A percentile compares a stretch with the other conserved stretches of the same genome.
These are phyloP conservation scores for Lasiodiplodia sp. DNA, from an alignment of 2,329 filamentous ascomycete genomes.

Conservation along the genomic window DNA sequence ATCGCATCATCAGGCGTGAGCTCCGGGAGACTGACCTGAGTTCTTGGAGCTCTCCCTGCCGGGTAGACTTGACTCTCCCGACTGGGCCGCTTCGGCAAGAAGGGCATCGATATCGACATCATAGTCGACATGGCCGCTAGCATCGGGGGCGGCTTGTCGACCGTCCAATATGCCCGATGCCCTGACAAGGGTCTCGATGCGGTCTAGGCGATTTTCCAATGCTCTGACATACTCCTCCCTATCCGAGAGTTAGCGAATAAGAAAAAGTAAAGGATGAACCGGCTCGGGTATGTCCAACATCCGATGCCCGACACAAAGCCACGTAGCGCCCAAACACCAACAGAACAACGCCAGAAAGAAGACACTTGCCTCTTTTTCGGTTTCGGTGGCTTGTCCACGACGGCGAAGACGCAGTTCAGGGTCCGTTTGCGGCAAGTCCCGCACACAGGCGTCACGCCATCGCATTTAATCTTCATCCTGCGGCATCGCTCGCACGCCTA, in stretches of 20 bases:
- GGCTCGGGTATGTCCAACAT: neutral
- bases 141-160: neutral
- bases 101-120: neutral
- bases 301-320: neutral
- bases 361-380: neutral
- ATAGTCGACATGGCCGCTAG: neutral
- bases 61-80: neutral
- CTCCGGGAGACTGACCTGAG: neutral
- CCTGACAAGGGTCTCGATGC: constrained; percentile 9
- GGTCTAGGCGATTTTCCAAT: constrained; percentile 4
- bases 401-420: constrained; percentile 11
- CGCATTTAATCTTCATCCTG: constrained; percentile 26
- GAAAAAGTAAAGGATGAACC: neutral
- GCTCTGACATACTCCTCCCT: constrained; percentile 17
- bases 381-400: constrained; percentile 15
- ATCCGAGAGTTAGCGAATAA: neutral
- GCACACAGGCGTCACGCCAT: constrained; percentile 8
- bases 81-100: neutral
- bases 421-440: constrained; percentile 22
- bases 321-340: neutral
- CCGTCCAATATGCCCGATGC: constrained; percentile 9
- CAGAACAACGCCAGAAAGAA: too few relatives aligned
- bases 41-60: neutral
- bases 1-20: neutral
- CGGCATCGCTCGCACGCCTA: constrained; percentile 19